phyloP scores from a whole-genome alignment of 2,329 filamentous ascomycete genomes.

The Orbilia javanica region DNA sequence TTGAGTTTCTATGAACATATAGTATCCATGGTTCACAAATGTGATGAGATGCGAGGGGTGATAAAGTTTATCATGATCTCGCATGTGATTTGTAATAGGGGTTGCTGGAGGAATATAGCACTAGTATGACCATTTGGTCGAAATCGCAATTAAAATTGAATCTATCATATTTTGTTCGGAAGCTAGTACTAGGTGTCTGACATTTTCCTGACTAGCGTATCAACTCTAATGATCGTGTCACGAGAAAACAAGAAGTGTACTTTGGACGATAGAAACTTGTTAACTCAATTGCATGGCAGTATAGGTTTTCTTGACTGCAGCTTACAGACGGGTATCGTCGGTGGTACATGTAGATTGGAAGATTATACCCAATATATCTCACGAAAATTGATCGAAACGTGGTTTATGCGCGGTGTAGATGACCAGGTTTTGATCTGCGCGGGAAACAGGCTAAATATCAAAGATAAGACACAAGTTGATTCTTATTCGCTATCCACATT shows the following conservation, averaged over 20 bases:
- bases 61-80: not conserved
- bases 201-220: slow-evolving; percentile 28
- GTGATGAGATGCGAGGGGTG: slow-evolving; percentile 6
- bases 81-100: not conserved
- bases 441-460: too few relatives aligned
- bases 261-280: not conserved
- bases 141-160: not conserved
- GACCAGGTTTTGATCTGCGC: too few relatives aligned
- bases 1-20: not conserved
- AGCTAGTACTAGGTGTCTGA: slow-evolving; percentile 22
- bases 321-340: slow-evolving; percentile 55
- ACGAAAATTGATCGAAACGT: not conserved
- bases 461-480: too few relatives aligned
- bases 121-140: slow-evolving; percentile 3
- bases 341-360: slow-evolving; percentile 12
- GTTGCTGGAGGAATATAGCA: not conserved
- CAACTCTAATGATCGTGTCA: slow-evolving; percentile 21
- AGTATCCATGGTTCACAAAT: not conserved
- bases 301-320: slow-evolving; percentile 1
- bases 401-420: too few relatives aligned
- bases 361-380: not conserved
- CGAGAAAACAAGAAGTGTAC: slow-evolving; percentile 25
- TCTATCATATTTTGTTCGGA: slow-evolving; percentile 18
- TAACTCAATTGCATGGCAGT: slow-evolving; percentile 7
- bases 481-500: too few relatives aligned